Percentiles rank a stretch among this genome's conserved stretches.
These are phyloP conservation scores for Mariannaea sp. DNA, from an alignment of 2,329 filamentous ascomycete genomes.

Conservation along the genomic window DNA sequence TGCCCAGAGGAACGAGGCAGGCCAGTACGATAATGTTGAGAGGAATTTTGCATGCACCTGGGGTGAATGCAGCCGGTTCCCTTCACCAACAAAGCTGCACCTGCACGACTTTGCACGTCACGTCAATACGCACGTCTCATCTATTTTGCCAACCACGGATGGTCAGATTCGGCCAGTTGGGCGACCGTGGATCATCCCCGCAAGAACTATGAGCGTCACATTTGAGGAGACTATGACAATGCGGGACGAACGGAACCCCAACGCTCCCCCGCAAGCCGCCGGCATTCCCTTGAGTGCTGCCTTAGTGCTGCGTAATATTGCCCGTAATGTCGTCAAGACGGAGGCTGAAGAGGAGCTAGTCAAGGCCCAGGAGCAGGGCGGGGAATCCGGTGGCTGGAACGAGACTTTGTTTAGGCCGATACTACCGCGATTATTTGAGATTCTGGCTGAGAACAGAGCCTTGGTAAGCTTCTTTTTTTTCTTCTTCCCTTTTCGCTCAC, in stretches of 20 bases:
- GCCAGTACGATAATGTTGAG: slow-evolving; percentile 61
- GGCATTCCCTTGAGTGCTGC: slow-evolving; percentile 80
- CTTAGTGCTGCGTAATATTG: slow-evolving; percentile 79
- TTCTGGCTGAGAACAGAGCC: slow-evolving; percentile 70
- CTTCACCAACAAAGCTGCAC: slow-evolving; percentile 49
- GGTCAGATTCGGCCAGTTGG: slow-evolving; percentile 26
- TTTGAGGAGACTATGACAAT: slow-evolving; percentile 62
- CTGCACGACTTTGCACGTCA: slow-evolving; percentile 63
- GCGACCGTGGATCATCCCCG: slow-evolving; percentile 56
- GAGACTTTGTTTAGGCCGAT: slow-evolving; percentile 70
- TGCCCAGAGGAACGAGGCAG: slow-evolving; percentile 58
- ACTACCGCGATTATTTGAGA: slow-evolving; percentile 67
- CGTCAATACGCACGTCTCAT: slow-evolving; percentile 69
- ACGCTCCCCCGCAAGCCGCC: slow-evolving; percentile 65
- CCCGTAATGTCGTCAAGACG: slow-evolving; percentile 67
- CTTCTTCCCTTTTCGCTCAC: neutral
- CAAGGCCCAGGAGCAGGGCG: slow-evolving; percentile 51
- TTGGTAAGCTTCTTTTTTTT: slow-evolving; percentile 51
- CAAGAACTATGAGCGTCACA: slow-evolving; percentile 58
- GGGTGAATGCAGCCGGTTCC: slow-evolving; percentile 66
- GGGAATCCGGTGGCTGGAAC: slow-evolving; percentile 64
- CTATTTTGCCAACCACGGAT: slow-evolving; percentile 38
- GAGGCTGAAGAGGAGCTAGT: slow-evolving; percentile 60
- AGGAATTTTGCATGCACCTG: slow-evolving; percentile 67
- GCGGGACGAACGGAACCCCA: slow-evolving; percentile 62